A percentile compares a stretch with the other conserved stretches of the same genome.
Conservation (phyloP, 805 yeast genomes). For the Metschnikowia reukaufii region DNA sequence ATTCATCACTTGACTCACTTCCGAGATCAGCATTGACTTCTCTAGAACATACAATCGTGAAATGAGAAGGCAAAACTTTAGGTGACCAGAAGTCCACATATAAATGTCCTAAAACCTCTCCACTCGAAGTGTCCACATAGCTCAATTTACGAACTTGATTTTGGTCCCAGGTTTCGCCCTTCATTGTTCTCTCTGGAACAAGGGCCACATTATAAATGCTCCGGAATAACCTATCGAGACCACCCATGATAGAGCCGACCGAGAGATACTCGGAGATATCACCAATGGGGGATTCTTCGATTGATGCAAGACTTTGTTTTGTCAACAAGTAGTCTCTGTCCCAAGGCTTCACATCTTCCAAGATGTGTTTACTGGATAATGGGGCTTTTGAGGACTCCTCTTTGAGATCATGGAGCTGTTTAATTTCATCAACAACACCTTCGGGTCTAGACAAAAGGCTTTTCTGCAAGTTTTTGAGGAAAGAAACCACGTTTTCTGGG, state of each 20-base stretch:
- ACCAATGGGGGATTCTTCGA: slow-evolving; percentile 31
- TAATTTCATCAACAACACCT: slow-evolving; percentile 61
- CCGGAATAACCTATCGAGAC: slow-evolving; percentile 69
- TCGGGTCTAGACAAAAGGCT: slow-evolving; percentile 36
- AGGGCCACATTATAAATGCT: slow-evolving; percentile 75
- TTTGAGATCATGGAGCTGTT: slow-evolving; percentile 41
- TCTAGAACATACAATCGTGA: slow-evolving; percentile 93
- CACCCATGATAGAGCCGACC: slow-evolving; percentile 81
- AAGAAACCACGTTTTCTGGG: slow-evolving; percentile 73
- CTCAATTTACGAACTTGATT: slow-evolving; percentile 79
- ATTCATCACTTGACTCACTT: slow-evolving; percentile 26
- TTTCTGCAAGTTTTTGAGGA: slow-evolving; percentile 58
- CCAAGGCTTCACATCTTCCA: slow-evolving; percentile 74
- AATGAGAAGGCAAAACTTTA: slow-evolving; percentile 86
- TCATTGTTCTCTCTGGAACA: slow-evolving; percentile 57
- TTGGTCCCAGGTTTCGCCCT: slow-evolving; percentile 83
- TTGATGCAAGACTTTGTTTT: slow-evolving; percentile 18
- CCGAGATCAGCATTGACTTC: slow-evolving; percentile 51
- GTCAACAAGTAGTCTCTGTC: slow-evolving; percentile 69
- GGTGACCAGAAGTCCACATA: slow-evolving; percentile 88
- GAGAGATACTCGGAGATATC: slow-evolving; percentile 74
- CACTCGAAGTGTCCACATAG: slow-evolving; percentile 59
- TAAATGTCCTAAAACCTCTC: slow-evolving; percentile 67
- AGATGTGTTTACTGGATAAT: slow-evolving; percentile 37
- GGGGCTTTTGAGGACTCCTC: slow-evolving; percentile 9